Conservation (phyloP, 176 grass and related monocot genomes). For the Raddia guianensis region DNA sequence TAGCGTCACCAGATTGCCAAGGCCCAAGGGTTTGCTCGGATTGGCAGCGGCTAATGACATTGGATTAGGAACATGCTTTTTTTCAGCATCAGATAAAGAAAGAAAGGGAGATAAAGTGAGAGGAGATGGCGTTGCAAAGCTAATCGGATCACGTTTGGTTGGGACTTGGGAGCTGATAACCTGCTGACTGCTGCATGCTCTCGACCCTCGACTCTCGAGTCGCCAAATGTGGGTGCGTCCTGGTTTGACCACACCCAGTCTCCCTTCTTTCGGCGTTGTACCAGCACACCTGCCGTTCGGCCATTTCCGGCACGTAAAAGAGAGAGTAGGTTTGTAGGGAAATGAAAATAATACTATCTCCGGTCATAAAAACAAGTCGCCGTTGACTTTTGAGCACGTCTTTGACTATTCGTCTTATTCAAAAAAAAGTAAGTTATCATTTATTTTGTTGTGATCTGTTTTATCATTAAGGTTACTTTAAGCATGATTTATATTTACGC, state of each 20-base stretch:
- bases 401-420: too few relatives aligned
- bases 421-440: too few relatives aligned
- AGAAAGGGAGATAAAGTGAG: neutral
- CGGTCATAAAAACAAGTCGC: too few relatives aligned
- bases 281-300: conserved; percentile 7
- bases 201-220: neutral
- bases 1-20: conserved; percentile 4
- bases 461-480: too few relatives aligned
- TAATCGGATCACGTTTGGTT: neutral
- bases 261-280: neutral
- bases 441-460: too few relatives aligned
- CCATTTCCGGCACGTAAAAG: too few relatives aligned
- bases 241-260: conserved; percentile 5
- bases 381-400: too few relatives aligned
- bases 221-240: neutral
- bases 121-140: neutral
- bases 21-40: conserved; percentile 15
- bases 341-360: too few relatives aligned
- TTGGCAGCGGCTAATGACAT: neutral
- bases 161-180: neutral
- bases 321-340: too few relatives aligned
- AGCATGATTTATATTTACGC: too few relatives aligned
- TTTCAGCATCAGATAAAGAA: conserved; percentile 12
- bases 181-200: neutral
- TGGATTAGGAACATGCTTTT: neutral